Percentiles rank a stretch among this genome's conserved stretches.
phyloP scores from a whole-genome alignment of 2,329 filamentous ascomycete species.

The Thelonectria rubi region DNA sequence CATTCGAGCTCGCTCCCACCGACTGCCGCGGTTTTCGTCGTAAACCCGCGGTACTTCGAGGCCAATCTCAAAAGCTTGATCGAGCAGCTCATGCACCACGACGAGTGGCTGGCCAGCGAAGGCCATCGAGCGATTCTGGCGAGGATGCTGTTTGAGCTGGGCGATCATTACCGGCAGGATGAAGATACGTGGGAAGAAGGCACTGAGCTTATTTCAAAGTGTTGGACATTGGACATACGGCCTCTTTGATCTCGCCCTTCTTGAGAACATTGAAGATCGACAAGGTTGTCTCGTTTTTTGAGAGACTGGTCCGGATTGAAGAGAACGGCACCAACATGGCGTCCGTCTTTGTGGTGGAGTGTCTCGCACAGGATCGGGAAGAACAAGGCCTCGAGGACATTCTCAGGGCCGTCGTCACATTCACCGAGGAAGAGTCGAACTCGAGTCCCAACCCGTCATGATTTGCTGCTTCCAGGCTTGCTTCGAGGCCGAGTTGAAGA shows the following conservation, averaged over 20 bases:
- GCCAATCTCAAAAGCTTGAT: neutral
- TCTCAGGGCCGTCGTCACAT: too few relatives aligned
- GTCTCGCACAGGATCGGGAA: neutral
- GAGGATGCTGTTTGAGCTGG: constrained; percentile 12
- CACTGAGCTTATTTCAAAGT: constrained; percentile 8
- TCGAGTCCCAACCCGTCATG: neutral
- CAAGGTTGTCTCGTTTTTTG: constrained; percentile 5
- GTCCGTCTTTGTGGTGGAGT: neutral
- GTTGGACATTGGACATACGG: constrained; percentile 2
- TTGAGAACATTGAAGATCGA: neutral
- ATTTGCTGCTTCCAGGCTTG: too few relatives aligned
- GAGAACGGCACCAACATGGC: constrained; percentile 4
- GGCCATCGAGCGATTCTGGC: neutral
- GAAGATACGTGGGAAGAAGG: constrained; percentile 13
- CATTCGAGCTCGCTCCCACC: constrained; percentile 8
- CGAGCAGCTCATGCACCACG: constrained; percentile 4
- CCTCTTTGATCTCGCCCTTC: neutral
- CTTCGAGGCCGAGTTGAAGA: neutral
- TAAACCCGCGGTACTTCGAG: constrained; percentile 1
- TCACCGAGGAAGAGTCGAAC: neutral
- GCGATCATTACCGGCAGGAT: constrained; percentile 7
- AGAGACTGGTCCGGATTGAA: neutral
- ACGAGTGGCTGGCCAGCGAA: constrained; percentile 1
- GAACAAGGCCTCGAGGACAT: too few relatives aligned
- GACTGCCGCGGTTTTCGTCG: constrained; percentile 16